A percentile compares a stretch with the other conserved stretches of the same genome.
Conservation (phyloP, 129 eudicot species). For the Flaveria ramosissima region DNA sequence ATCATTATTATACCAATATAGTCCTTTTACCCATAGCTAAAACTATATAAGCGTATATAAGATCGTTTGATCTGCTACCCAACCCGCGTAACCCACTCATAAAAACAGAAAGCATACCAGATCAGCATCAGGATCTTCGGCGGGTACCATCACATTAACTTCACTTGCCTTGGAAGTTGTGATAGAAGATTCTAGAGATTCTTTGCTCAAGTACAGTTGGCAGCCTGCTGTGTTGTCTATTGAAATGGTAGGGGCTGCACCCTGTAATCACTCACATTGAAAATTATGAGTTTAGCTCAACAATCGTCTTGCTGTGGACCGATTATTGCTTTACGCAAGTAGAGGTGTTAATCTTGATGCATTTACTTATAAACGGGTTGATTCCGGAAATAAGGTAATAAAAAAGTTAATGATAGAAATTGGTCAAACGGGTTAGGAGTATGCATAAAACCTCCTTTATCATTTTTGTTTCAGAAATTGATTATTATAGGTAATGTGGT, state of each 20-base stretch:
- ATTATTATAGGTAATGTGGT: not conserved
- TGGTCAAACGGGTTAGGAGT: not conserved
- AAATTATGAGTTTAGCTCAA: not conserved
- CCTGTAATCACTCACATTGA: constrained; percentile 44
- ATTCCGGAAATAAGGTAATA: not conserved
- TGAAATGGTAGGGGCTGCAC: constrained; percentile 92
- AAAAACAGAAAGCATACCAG: constrained; percentile 53
- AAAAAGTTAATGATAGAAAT: not conserved
- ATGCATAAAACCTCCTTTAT: too few relatives aligned
- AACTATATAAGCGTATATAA: not conserved
- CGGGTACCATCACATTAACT: constrained; percentile 85
- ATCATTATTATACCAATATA: not conserved
- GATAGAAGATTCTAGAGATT: constrained; percentile 72
- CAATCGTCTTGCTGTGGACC: not conserved
- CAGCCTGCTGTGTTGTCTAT: constrained; percentile 90
- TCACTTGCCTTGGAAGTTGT: constrained; percentile 97
- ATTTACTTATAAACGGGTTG: too few relatives aligned
- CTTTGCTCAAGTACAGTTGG: constrained; percentile 81
- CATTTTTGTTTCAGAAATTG: too few relatives aligned
- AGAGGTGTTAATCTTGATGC: not conserved
- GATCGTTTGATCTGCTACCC: not conserved
- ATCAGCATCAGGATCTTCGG: constrained; percentile 64
- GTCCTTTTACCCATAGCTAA: not conserved
- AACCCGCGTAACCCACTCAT: not conserved
- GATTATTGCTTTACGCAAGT: not conserved